Conservation (phyloP, 2,329 filamentous ascomycete species). For the Botrytis cinerea region DNA sequence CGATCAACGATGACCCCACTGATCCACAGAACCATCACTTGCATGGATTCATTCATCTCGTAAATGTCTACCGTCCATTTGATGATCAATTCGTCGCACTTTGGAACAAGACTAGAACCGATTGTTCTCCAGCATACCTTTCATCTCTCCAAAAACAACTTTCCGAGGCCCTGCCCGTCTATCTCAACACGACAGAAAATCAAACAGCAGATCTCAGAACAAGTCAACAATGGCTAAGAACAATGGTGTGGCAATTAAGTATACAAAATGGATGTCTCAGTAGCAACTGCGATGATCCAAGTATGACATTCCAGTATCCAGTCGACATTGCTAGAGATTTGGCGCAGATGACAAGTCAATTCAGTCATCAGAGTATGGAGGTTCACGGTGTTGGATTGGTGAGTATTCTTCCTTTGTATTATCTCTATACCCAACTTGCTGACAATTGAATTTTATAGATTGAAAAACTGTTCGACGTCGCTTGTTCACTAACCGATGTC, state of each 20-base stretch:
- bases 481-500: constrained; percentile 71
- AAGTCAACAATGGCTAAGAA: constrained; percentile 67
- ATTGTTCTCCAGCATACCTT: constrained; percentile 60
- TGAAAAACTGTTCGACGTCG: constrained; percentile 78
- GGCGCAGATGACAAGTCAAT: constrained; percentile 66
- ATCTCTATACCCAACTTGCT: constrained; percentile 24
- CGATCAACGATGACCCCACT: constrained; percentile 59
- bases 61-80: constrained; percentile 65
- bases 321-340: constrained; percentile 64
- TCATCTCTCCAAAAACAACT: constrained; percentile 63
- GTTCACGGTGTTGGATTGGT: constrained; percentile 74
- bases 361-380: constrained; percentile 73
- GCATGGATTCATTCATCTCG: constrained; percentile 59
- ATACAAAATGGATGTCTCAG: constrained; percentile 56
- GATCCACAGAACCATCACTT: constrained; percentile 57
- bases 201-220: constrained; percentile 57
- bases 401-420: constrained; percentile 41
- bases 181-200: constrained; percentile 53
- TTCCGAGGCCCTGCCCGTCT: constrained; percentile 54
- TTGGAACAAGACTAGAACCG: constrained; percentile 65
- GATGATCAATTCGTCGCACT: constrained; percentile 63
- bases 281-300: constrained; percentile 51
- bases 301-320: constrained; percentile 64
- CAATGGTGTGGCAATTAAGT: constrained; percentile 62
- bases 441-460: constrained; percentile 48